These are phyloP conservation scores for Porogramme epimiltina DNA, from an alignment of 1,284 basidiomycete species.

Conservation along the genomic window DNA sequence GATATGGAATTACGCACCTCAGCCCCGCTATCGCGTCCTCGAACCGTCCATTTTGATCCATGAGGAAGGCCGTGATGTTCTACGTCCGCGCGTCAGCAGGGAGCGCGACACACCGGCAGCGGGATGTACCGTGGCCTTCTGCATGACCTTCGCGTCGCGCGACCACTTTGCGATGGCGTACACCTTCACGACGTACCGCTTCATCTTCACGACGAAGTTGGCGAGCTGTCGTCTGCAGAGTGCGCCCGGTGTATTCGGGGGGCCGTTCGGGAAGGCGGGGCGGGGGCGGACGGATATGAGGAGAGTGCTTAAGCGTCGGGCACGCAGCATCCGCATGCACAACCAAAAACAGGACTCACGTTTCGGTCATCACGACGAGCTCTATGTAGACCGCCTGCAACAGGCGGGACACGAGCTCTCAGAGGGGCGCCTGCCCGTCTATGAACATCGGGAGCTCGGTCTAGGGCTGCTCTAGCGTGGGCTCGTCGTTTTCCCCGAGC, in stretches of 20 bases:
- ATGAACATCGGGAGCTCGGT: conserved; percentile 75
- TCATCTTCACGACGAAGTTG: conserved; percentile 85
- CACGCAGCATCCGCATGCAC: too few relatives aligned
- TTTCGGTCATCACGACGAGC: conserved; percentile 83
- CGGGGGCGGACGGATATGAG: too few relatives aligned
- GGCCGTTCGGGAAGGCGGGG: conserved; percentile 39
- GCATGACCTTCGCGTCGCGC: conserved; percentile 75
- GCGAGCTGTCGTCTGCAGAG: conserved; percentile 82
- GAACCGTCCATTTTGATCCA: conserved; percentile 84
- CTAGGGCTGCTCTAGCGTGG: conserved; percentile 63
- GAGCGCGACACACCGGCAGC: background rate
- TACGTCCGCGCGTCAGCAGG: conserved; percentile 30
- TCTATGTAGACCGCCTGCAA: conserved; percentile 83
- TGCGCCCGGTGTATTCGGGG: conserved; percentile 83
- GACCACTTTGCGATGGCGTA: conserved; percentile 86
- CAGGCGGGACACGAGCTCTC: conserved; percentile 75
- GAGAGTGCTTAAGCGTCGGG: too few relatives aligned
- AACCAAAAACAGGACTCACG: too few relatives aligned
- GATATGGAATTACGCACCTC: conserved; percentile 48
- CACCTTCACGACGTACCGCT: conserved; percentile 88
- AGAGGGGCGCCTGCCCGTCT: conserved; percentile 75
- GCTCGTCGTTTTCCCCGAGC: conserved; percentile 39
- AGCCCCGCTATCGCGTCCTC: conserved; percentile 69
- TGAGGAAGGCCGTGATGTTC: conserved; percentile 84
- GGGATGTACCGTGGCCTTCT: conserved; percentile 76